A percentile compares a stretch with the other conserved stretches of the same genome.
These are phyloP conservation scores for Microsporum ferrugineum DNA, from an alignment of 2,329 filamentous ascomycete genomes.

Conservation along the genomic window DNA sequence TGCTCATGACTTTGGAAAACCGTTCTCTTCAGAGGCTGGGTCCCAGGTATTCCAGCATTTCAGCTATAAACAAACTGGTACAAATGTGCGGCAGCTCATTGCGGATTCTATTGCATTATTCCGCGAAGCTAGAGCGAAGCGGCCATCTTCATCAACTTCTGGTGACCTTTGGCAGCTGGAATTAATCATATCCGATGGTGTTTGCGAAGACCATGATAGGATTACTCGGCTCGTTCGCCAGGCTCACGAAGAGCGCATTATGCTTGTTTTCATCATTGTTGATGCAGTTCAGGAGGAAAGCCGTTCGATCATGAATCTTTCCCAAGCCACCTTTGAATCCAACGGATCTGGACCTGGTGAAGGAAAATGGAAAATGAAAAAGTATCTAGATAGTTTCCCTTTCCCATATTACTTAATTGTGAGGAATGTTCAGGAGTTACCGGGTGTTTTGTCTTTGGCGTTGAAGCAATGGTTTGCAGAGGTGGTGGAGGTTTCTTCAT, in stretches of 20 bases:
- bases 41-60: constrained; percentile 77
- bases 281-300: constrained; percentile 47
- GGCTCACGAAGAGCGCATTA: constrained; percentile 85
- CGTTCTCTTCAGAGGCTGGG: constrained; percentile 70
- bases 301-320: constrained; percentile 66
- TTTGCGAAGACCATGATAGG: constrained; percentile 78
- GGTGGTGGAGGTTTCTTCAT: constrained; percentile 41
- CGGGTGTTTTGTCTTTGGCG: constrained; percentile 72
- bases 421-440: constrained; percentile 79
- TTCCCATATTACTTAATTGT: constrained; percentile 97
- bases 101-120: constrained; percentile 70
- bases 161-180: constrained; percentile 88
- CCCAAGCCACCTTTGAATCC: constrained; percentile 69
- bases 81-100: constrained; percentile 71
- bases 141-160: constrained; percentile 40
- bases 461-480: constrained; percentile 92
- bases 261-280: constrained; percentile 96
- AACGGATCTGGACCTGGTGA: constrained; percentile 50
- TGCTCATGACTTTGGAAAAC: constrained; percentile 72
- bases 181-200: constrained; percentile 83
- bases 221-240: constrained; percentile 74
- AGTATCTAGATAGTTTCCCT: constrained; percentile 90
- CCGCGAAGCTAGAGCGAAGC: constrained; percentile 57
- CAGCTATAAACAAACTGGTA: constrained; percentile 72
- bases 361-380: constrained; percentile 63